Base-by-base conservation (phyloP, 225 moss, liverwort and hornwort species). In the Lunularia cruciata region DNA sequence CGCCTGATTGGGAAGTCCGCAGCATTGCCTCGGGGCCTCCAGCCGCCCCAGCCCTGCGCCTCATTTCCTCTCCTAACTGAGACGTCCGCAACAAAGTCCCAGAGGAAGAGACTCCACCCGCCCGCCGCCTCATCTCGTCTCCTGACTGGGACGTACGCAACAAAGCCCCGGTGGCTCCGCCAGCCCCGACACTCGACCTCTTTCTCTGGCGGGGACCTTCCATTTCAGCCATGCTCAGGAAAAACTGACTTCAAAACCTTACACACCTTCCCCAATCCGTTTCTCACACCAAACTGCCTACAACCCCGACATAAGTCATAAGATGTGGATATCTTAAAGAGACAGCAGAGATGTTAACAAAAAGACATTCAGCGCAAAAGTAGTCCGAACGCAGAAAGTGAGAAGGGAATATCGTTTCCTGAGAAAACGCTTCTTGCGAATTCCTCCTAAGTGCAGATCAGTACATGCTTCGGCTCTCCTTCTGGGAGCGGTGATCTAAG, bases 71-170 rank as follows among this genome's bases (percentile, higher is more conserved):
- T n/a, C 57, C 69, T 38, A 10, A 51, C 26, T 8, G 69, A 52
- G 66, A 66, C 4, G 72, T 46, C 27, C 46, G 56, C 12, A 45
- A 18, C 71, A 74, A 34, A 11, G n/a, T 47, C 2, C 19, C 48
- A 28, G 67, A 35, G 0, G 63, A 40, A 2, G 67, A 48, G 13
- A 68, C 60, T 31, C 57, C 79, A 22, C 53, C 46, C n/a, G n/a
- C n/a, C n/a, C n/a, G n/a, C 60, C 87, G 93, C 36, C 91, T 83
- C 86, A 82, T 86, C 25, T 93, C 86, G 30, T 77, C 81, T n/a
- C 57, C 69, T 38, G 15, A 51, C 26, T 8, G 69, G 49, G 66
- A 66, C 4, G 72, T 46, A 27, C 46, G 56, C 12, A 45, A 18
- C 71, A 74, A 34, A 11, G n/a, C 56, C 2, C 19, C 48, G n/a